phyloP scores from a whole-genome alignment of 768 basidiomycete species.

The Gautieria morchelliformis region DNA sequence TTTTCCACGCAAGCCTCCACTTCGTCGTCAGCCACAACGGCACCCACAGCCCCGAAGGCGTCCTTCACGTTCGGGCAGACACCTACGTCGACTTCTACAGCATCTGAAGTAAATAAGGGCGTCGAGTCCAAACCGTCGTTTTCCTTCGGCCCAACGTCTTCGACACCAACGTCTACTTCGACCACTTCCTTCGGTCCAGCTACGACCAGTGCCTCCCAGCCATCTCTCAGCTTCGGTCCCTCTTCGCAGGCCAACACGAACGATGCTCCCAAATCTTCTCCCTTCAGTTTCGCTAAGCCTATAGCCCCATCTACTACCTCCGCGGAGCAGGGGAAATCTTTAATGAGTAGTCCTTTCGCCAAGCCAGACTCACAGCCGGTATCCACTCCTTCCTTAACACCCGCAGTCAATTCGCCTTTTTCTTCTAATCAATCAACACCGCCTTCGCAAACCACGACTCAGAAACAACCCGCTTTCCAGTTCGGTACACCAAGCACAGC shows the following conservation, averaged over 20 bases:
- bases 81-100: slow-evolving; percentile 7
- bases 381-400: not conserved
- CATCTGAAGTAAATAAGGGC: not conserved
- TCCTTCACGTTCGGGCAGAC: not conserved
- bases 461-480: not conserved
- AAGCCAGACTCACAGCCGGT: not conserved
- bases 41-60: slow-evolving; percentile 13
- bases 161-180: not conserved
- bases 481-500: not conserved
- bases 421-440: not conserved
- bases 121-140: not conserved
- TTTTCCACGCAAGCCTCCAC: not conserved
- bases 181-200: not conserved
- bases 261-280: not conserved
- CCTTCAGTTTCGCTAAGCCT: not conserved
- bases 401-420: not conserved
- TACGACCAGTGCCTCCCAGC: not conserved
- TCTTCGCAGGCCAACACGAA: not conserved
- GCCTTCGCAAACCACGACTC: not conserved
- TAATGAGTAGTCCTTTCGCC: not conserved
- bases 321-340: not conserved
- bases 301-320: not conserved
- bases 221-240: not conserved
- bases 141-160: not conserved
- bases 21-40: slow-evolving; percentile 7